phyloP scores from a whole-genome alignment of 371 early-diverging fungal genomes.

The Mucor saturninus region DNA sequence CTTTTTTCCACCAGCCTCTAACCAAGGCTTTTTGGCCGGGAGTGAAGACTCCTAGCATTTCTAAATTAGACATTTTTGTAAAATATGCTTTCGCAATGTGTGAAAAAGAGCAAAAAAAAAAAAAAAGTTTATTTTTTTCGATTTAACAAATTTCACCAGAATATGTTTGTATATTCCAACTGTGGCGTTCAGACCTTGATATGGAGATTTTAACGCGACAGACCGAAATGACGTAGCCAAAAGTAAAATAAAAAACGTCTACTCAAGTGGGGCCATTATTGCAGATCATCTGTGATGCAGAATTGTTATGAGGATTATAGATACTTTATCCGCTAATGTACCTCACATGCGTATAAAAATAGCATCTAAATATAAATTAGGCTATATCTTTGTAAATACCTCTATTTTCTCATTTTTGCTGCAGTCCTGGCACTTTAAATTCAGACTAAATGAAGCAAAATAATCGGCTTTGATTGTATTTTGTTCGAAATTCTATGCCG shows the following conservation, averaged over 20 bases:
- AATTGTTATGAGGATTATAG: too few relatives aligned
- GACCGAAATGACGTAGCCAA: not conserved
- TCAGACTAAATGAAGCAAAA: too few relatives aligned
- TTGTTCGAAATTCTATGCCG: too few relatives aligned
- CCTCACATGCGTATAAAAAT: too few relatives aligned
- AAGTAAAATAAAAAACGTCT: not conserved
- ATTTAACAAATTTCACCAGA: conserved; percentile 3
- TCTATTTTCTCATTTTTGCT: too few relatives aligned
- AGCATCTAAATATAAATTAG: too few relatives aligned
- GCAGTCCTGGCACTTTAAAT: too few relatives aligned
- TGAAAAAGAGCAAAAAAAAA: conserved; percentile 7
- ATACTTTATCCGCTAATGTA: too few relatives aligned
- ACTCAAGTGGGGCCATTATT: too few relatives aligned
- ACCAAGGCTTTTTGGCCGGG: conserved; percentile 14
- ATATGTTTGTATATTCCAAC: not conserved
- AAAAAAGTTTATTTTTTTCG: not conserved
- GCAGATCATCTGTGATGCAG: too few relatives aligned
- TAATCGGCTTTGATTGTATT: too few relatives aligned
- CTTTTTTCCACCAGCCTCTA: conserved; percentile 42
- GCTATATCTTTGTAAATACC: too few relatives aligned
- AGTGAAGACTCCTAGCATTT: conserved; percentile 24
- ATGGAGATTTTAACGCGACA: not conserved
- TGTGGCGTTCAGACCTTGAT: not conserved
- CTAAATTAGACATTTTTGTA: conserved; percentile 11
- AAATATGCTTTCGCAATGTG: not conserved